These are phyloP conservation scores for Metschnikowia anglica DNA, from an alignment of 805 yeast species.

Conservation along the genomic window DNA sequence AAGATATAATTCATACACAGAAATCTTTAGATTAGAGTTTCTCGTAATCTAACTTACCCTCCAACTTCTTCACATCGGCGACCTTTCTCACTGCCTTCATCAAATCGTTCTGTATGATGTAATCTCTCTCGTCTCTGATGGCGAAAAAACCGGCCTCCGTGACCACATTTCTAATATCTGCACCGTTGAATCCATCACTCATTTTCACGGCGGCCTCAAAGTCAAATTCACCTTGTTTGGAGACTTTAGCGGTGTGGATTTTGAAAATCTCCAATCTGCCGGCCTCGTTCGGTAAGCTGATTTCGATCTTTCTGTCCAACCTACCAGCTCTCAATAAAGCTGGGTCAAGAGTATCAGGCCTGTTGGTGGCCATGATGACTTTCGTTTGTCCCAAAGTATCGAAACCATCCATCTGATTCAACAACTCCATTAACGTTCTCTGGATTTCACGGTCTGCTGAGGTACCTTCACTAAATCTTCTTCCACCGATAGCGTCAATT, in stretches of 20 bases:
- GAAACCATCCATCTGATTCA: conserved; percentile 98
- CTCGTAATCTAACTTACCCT: conserved; percentile 93
- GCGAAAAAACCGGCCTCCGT: conserved; percentile 99
- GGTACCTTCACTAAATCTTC: conserved; percentile 96
- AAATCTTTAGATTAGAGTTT: conserved; percentile 53
- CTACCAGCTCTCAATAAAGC: conserved; percentile 97
- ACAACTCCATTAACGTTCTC: conserved; percentile 93
- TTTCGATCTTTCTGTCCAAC: conserved; percentile 93
- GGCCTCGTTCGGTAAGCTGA: conserved; percentile 91
- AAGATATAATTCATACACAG: not conserved
- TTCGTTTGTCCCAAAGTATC: conserved; percentile 95
- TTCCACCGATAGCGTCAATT: conserved; percentile 98
- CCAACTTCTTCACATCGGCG: conserved; percentile 93
- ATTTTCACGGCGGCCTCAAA: conserved; percentile 96
- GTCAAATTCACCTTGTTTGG: conserved; percentile 93
- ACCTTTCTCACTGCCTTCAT: conserved; percentile 99
- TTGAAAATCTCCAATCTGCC: conserved; percentile 93
- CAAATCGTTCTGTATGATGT: conserved; percentile 86
- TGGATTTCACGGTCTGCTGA: conserved; percentile 98
- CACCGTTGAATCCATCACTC: conserved; percentile 99
- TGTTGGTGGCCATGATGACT: conserved; percentile 98
- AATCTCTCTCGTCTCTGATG: conserved; percentile 95
- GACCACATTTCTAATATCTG: conserved; percentile 92
- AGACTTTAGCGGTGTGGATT: conserved; percentile 82
- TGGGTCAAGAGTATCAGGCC: conserved; percentile 98